These are phyloP conservation scores for Penicillium desertorum DNA, from an alignment of 495 filamentous ascomycete species.

Conservation along the genomic window DNA sequence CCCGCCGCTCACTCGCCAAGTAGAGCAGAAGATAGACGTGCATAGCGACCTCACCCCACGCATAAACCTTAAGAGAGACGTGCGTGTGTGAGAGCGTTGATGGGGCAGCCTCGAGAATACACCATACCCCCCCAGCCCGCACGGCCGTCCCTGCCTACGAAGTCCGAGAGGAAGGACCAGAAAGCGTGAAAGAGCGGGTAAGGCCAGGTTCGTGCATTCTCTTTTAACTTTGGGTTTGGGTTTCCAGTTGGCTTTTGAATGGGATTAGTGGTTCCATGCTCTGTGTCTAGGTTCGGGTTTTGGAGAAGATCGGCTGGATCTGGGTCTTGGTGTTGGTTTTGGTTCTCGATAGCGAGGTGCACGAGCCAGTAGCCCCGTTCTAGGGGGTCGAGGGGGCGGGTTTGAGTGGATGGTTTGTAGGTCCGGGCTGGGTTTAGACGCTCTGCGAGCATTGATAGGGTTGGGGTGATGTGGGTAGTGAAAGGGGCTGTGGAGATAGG, in stretches of 20 bases:
- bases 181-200: conserved; percentile 41
- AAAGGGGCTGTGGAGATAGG: conserved; percentile 40
- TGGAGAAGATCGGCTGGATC: neutral
- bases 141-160: conserved; percentile 52
- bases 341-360: conserved; percentile 35
- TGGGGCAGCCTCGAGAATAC: conserved; percentile 28
- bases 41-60: conserved; percentile 62
- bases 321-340: neutral
- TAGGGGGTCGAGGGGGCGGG: conserved; percentile 49
- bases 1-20: conserved; percentile 57
- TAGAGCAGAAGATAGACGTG: conserved; percentile 67
- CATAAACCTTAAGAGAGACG: conserved; percentile 56
- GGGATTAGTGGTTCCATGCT: neutral
- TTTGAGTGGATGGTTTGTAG: conserved; percentile 52
- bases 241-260: neutral
- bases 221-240: neutral
- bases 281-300: neutral
- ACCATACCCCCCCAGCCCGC: conserved; percentile 73
- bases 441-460: conserved; percentile 50
- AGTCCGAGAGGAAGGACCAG: conserved; percentile 62
- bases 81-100: neutral
- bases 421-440: conserved; percentile 51
- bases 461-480: conserved; percentile 54
- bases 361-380: conserved; percentile 73
- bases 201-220: conserved; percentile 23